These are phyloP conservation scores for Crotalaria pallida DNA, from an alignment of 306 rosid genomes.

Conservation along the genomic window DNA sequence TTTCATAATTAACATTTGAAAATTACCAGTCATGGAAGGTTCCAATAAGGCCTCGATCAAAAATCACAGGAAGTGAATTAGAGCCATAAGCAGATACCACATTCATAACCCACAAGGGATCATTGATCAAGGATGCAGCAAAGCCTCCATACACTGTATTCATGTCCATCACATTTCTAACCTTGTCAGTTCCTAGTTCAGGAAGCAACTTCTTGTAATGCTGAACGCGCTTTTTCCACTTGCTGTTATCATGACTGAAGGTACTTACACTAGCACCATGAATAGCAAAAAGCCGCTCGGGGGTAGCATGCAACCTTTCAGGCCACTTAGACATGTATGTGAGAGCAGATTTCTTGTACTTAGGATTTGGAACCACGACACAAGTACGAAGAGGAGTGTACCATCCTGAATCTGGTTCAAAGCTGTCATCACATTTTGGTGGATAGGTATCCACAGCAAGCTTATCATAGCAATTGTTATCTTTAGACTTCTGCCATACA, in stretches of 20 bases:
- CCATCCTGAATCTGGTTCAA: constrained; percentile 93
- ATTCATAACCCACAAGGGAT: constrained; percentile 98
- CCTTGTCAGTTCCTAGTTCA: constrained; percentile 67
- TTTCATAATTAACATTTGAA: neutral
- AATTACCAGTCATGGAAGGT: constrained; percentile 88
- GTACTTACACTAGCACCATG: constrained; percentile 56
- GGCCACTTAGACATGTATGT: constrained; percentile 75
- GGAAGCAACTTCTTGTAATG: constrained; percentile 91
- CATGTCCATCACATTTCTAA: constrained; percentile 98
- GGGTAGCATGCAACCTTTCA: constrained; percentile 53
- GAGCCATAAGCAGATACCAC: constrained; percentile 83
- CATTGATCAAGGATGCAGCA: constrained; percentile 68
- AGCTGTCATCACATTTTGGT: constrained; percentile 84
- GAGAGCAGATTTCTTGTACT: constrained; percentile 52
- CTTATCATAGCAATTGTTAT: constrained; percentile 61
- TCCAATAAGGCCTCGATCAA: constrained; percentile 92
- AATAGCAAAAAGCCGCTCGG: constrained; percentile 53
- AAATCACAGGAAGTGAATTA: constrained; percentile 79
- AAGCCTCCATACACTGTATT: constrained; percentile 85
- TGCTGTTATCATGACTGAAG: constrained; percentile 69
- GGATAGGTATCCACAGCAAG: constrained; percentile 61
- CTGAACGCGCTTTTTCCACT: constrained; percentile 72
- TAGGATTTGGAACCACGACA: constrained; percentile 64
- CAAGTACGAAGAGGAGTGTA: constrained; percentile 92
- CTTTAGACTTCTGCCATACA: constrained; percentile 81